Evolutionary conservation across 2,329 filamentous ascomycete species (phyloP), one percentile per base, ranked within the genome.

Genomic region (Podosphaera aphanis): DNA sequence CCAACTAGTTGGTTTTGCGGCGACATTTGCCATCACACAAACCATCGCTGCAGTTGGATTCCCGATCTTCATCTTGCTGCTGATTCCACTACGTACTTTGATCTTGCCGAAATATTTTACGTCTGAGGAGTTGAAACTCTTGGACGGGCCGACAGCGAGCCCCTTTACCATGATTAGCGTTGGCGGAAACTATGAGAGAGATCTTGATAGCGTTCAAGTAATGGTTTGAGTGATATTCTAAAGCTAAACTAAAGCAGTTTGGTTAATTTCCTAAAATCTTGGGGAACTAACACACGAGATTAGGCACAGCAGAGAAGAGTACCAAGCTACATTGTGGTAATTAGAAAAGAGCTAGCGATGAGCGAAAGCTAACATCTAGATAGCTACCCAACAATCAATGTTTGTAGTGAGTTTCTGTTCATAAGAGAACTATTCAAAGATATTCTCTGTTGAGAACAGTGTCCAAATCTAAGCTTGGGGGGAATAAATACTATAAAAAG

Each of bases 1-100:
- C 29, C 76, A 85, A 60, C 62, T 86, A 3, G 20, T 77, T 38
- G 79, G 74, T 0, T 85, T 86, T 53, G 81, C 68, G 2, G 80
- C 77, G 19, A 88, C 82, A 0, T 85, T 88, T 59, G 81, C 82
- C 48, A 82, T 86, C 55, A 85, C 82, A 0, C 77, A 88, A 62
- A 86, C 82, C 0, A 78, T 86, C 43, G 82, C 81, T 2, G 82
- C 82, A 2, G 81, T 88, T 10, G 82, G 82, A 0, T 88, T 86
- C 52, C 82, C 82, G 7, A 48, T 58, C 19, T 49, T 58, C 25
- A 58, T 58, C 29, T 36, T 57, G 13, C 18, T 50, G 25, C 23
- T 57, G 29, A 49, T 57, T 10, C 56, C 56, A 1, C 20, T 55
- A 8, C 36, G 56, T 21, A 55, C 51, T 33, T 54, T 42, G 6